Conservation (phyloP, 345 rosid species). For the Gossypium turneri region DNA sequence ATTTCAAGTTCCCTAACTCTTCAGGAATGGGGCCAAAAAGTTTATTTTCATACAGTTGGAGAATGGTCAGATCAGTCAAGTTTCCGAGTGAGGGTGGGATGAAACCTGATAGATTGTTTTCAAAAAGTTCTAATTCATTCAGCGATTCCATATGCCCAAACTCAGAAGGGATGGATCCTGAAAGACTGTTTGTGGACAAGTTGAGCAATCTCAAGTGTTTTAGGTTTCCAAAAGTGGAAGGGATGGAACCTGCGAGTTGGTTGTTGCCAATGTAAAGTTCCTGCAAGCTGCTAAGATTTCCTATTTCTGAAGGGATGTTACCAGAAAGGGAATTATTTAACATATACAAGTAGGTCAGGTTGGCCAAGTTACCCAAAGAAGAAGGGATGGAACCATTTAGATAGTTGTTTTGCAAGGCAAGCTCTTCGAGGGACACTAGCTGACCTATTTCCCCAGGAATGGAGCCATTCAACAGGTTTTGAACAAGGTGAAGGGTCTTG, state of each 20-base stretch:
- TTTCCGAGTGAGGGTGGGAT: neutral
- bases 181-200: neutral
- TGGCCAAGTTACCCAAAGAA: conserved; percentile 14
- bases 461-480: conserved; percentile 15
- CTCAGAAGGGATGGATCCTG: conserved; percentile 1
- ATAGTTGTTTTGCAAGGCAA: conserved; percentile 17
- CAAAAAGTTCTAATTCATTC: neutral
- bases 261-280: neutral
- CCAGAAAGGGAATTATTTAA: neutral
- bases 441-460: conserved; percentile 18
- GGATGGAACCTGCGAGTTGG: neutral
- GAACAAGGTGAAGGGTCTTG: neutral
- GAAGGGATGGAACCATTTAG: conserved; percentile 18
- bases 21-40: neutral
- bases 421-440: conserved; percentile 7
- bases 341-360: neutral
- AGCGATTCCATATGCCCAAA: neutral
- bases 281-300: neutral
- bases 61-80: neutral
- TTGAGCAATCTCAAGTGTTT: neutral
- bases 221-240: neutral
- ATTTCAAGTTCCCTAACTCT: neutral
- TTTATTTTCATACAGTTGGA: neutral
- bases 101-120: neutral
- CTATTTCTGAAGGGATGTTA: neutral